Evolutionary conservation across 345 rosid species (phyloP).

Genomic region (Physaria fendleri): DNA sequence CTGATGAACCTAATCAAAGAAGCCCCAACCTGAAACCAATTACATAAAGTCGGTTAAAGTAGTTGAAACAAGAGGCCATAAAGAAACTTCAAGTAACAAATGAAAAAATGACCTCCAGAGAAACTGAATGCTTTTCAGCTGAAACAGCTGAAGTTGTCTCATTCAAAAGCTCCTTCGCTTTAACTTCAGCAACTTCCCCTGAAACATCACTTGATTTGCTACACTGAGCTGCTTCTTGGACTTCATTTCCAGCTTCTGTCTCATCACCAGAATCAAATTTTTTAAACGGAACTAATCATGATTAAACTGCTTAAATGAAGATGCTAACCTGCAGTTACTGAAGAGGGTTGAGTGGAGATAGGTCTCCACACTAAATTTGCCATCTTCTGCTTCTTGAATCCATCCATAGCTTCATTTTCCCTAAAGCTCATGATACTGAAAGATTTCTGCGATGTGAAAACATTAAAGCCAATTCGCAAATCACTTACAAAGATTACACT

Average conservation of each 20-base stretch:
- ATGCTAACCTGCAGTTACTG: slow-evolving; percentile 35
- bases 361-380: slow-evolving; percentile 49
- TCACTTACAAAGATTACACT: not conserved
- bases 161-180: slow-evolving; percentile 2
- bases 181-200: slow-evolving; percentile 20
- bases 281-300: not conserved
- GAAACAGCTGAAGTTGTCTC: slow-evolving; percentile 10
- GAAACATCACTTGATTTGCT: slow-evolving; percentile 32
- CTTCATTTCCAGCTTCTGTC: slow-evolving; percentile 36
- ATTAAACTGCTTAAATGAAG: not conserved
- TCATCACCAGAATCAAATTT: slow-evolving; percentile 3
- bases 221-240: slow-evolving; percentile 26
- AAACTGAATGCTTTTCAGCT: slow-evolving; percentile 46
- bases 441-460: slow-evolving; percentile 27
- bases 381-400: slow-evolving; percentile 34
- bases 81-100: not conserved
- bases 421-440: slow-evolving; percentile 31
- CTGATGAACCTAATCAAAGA: slow-evolving; percentile 64
- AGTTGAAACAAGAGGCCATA: not conserved
- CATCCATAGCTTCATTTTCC: slow-evolving; percentile 27
- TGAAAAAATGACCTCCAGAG: slow-evolving; percentile 43
- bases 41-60: not conserved
- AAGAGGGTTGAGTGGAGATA: slow-evolving; percentile 40
- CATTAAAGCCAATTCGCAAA: not conserved
- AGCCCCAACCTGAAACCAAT: slow-evolving; percentile 58